These are phyloP conservation scores for Mollisia scopiformis DNA, from an alignment of 2,329 filamentous ascomycete genomes.

Conservation along the genomic window DNA sequence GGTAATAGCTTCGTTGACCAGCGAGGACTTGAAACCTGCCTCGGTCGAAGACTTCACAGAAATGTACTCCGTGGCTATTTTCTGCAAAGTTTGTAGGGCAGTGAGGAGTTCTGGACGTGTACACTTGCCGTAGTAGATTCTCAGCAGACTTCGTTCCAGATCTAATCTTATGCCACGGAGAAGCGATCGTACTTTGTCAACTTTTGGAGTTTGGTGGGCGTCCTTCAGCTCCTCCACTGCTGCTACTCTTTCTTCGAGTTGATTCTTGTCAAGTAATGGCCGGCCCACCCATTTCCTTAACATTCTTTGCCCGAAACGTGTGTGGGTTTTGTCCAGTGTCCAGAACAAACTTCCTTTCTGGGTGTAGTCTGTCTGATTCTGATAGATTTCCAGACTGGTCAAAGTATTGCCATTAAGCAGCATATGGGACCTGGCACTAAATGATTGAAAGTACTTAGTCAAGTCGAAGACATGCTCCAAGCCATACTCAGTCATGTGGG, in stretches of 20 bases:
- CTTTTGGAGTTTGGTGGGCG: conserved; percentile 63
- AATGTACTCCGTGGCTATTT: conserved; percentile 76
- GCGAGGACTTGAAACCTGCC: conserved; percentile 70
- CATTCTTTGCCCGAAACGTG: conserved; percentile 84
- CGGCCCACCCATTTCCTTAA: conserved; percentile 94
- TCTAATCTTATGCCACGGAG: conserved; percentile 76
- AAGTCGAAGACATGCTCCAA: conserved; percentile 94
- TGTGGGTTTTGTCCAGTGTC: conserved; percentile 91
- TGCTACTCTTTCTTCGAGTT: conserved; percentile 76
- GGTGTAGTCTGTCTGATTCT: conserved; percentile 86
- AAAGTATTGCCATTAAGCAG: conserved; percentile 92
- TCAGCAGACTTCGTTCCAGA: conserved; percentile 88
- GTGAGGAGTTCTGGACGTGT: conserved; percentile 84
- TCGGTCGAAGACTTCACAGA: conserved; percentile 66
- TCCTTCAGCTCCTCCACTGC: conserved; percentile 87
- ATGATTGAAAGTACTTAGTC: conserved; percentile 96
- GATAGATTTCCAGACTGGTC: conserved; percentile 92
- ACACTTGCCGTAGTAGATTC: conserved; percentile 98
- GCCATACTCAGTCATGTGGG: conserved; percentile 87
- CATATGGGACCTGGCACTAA: conserved; percentile 94
- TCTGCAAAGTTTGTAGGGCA: conserved; percentile 83
- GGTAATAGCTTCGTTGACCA: conserved; percentile 73
- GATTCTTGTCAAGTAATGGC: conserved; percentile 76
- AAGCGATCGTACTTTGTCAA: conserved; percentile 75
- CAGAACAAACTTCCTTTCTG: conserved; percentile 91